A percentile compares a stretch with the other conserved stretches of the same genome.
phyloP scores from a whole-genome alignment of 805 yeast genomes.

The Blastobotrys mokoenaii region DNA sequence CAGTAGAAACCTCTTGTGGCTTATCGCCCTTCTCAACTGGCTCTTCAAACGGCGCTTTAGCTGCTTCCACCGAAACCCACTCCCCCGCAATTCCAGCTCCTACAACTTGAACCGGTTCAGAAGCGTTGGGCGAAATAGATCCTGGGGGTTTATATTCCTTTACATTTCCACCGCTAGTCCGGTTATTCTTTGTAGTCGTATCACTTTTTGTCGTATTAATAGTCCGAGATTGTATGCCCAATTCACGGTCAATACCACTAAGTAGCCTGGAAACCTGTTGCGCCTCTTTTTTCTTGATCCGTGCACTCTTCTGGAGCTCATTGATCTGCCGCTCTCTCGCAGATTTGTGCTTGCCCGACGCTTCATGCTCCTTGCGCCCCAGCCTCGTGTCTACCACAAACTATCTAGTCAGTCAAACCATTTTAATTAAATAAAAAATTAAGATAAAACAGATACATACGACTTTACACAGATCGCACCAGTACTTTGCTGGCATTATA shows the following conservation, averaged over 20 bases:
- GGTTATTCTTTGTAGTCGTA: too few species aligned
- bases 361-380: conserved; percentile 29
- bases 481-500: conserved; percentile 22
- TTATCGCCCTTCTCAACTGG: not conserved
- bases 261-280: not conserved
- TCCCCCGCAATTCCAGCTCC: too few species aligned
- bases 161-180: too few species aligned
- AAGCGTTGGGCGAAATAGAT: too few species aligned
- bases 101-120: too few species aligned
- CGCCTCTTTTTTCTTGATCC: conserved; percentile 13
- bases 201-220: too few species aligned
- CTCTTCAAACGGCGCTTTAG: not conserved
- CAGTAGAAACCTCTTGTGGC: not conserved
- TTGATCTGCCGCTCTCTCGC: conserved; percentile 19
- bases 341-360: conserved; percentile 27
- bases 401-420: conserved; percentile 16
- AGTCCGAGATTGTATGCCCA: too few species aligned
- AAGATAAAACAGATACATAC: conserved; percentile 18
- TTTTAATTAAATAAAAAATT: not conserved
- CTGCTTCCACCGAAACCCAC: not conserved
- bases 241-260: too few species aligned
- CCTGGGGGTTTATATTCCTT: too few species aligned
- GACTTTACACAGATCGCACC: conserved; percentile 33
- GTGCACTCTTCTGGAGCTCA: conserved; percentile 24
- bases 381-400: conserved; percentile 33